A percentile compares a stretch with the other conserved stretches of the same genome.
These are phyloP conservation scores for Aspergillaceae sp. DNA, from an alignment of 2,329 filamentous ascomycete genomes.

Conservation along the genomic window DNA sequence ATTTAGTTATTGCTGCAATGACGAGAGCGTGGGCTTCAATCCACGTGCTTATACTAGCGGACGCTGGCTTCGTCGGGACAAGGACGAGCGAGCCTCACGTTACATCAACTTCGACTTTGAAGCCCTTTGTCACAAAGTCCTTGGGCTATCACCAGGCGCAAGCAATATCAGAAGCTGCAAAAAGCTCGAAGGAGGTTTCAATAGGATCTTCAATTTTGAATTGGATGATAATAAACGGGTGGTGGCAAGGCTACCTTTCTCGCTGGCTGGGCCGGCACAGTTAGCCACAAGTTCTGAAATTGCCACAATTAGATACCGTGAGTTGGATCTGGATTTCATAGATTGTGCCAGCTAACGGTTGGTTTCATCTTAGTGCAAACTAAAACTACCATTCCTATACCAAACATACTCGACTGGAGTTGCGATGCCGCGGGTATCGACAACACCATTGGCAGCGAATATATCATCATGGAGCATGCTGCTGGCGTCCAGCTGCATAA, in stretches of 20 bases:
- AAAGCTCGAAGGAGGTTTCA: conserved; percentile 40
- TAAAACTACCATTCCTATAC: conserved; percentile 35
- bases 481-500: conserved; percentile 24
- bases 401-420: conserved; percentile 37
- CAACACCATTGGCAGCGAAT: conserved; percentile 28
- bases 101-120: neutral
- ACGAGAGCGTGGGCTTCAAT: neutral
- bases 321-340: neutral
- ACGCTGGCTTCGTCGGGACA: neutral
- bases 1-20: too few relatives aligned
- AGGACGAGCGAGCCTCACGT: neutral
- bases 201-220: conserved; percentile 37
- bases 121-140: neutral
- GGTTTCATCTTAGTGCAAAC: conserved; percentile 22
- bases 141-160: conserved; percentile 23
- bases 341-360: neutral
- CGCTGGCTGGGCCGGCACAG: conserved; percentile 27
- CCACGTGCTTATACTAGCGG: neutral
- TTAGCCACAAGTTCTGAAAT: conserved; percentile 38
- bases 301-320: conserved; percentile 38
- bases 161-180: conserved; percentile 24
- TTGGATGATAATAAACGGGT: conserved; percentile 30
- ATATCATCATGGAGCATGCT: conserved; percentile 35
- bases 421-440: conserved; percentile 20
- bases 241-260: conserved; percentile 37